Conservation (phyloP, 1,284 basidiomycete genomes). For the Cerioporus squamosus region DNA sequence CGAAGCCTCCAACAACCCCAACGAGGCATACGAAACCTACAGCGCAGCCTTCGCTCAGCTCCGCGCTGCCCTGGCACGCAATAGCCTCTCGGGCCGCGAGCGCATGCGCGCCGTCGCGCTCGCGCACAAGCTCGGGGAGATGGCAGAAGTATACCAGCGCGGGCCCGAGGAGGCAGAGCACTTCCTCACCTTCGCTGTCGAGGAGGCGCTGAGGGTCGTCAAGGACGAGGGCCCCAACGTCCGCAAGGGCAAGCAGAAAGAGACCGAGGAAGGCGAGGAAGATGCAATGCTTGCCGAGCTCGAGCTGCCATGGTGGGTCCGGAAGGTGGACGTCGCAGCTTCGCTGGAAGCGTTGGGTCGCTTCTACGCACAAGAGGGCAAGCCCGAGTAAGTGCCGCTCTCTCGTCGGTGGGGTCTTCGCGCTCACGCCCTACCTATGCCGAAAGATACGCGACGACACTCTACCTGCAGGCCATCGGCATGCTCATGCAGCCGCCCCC, state of each 20-base stretch:
- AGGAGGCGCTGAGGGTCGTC: conserved; percentile 50
- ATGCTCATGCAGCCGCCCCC: conserved; percentile 61
- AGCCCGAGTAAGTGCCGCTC: conserved; percentile 60
- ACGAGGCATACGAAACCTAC: conserved; percentile 59
- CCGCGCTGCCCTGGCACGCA: conserved; percentile 16
- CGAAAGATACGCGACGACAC: conserved; percentile 69
- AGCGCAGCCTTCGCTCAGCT: conserved; percentile 43
- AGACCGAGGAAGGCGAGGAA: conserved; percentile 21
- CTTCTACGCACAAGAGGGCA: conserved; percentile 64
- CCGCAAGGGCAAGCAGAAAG: conserved; percentile 14
- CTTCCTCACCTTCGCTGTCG: conserved; percentile 67
- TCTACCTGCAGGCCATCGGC: conserved; percentile 69
- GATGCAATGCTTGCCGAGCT: conserved; percentile 51
- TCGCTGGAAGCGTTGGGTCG: conserved; percentile 70
- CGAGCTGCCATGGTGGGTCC: conserved; percentile 65
- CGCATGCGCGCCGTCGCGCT: conserved; percentile 64
- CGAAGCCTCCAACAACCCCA: conserved; percentile 48
- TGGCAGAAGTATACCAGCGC: conserved; percentile 46
- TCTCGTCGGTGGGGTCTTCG: too few species aligned
- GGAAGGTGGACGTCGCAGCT: conserved; percentile 64
- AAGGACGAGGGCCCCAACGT: conserved; percentile 15
- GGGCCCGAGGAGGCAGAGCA: conserved; percentile 55
- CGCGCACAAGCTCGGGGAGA: conserved; percentile 70
- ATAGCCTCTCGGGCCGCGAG: conserved; percentile 45
- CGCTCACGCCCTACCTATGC: too few species aligned